phyloP scores from a whole-genome alignment of 768 basidiomycete genomes.

The Termitomyces sp. region DNA sequence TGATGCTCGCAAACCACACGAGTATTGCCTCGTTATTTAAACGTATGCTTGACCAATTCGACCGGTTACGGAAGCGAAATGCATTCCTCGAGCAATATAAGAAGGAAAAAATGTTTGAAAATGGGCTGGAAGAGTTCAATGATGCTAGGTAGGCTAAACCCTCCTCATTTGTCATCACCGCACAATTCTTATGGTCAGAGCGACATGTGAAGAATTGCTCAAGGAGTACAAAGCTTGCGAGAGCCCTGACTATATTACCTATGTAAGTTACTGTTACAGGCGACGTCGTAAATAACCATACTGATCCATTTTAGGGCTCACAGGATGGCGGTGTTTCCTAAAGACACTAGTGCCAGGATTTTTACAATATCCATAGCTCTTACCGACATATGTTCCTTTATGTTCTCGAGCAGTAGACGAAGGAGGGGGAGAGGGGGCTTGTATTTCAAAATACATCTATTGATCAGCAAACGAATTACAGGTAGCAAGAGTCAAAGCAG shows the following conservation, averaged over 20 bases:
- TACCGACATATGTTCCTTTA: neutral
- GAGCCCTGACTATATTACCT: conserved; percentile 89
- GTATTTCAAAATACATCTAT: conserved; percentile 9
- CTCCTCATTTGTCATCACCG: neutral
- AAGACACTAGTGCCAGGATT: neutral
- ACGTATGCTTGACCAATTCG: conserved; percentile 94
- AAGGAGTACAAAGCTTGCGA: conserved; percentile 97
- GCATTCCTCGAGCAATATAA: conserved; percentile 98
- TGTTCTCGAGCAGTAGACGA: neutral
- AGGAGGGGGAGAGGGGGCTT: neutral
- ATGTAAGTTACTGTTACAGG: conserved; percentile 21
- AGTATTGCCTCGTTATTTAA: conserved; percentile 98
- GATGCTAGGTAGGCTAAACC: conserved; percentile 71
- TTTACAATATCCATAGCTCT: neutral
- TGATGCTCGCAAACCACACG: conserved; percentile 99
- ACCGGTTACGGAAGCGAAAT: conserved; percentile 78
- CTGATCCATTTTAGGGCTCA: conserved; percentile 16
- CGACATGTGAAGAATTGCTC: conserved; percentile 80
- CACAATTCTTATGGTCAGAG: conserved; percentile 35
- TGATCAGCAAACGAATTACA: conserved; percentile 18
- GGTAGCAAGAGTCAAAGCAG: conserved; percentile 17
- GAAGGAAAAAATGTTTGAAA: conserved; percentile 93
- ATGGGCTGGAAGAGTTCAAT: conserved; percentile 93
- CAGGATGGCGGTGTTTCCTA: conserved; percentile 19
- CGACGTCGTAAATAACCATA: neutral